Percentiles rank a stretch among this genome's conserved stretches.
Conservation (phyloP, 2,329 filamentous ascomycete species). For the Ophioceras dolichostomum region DNA sequence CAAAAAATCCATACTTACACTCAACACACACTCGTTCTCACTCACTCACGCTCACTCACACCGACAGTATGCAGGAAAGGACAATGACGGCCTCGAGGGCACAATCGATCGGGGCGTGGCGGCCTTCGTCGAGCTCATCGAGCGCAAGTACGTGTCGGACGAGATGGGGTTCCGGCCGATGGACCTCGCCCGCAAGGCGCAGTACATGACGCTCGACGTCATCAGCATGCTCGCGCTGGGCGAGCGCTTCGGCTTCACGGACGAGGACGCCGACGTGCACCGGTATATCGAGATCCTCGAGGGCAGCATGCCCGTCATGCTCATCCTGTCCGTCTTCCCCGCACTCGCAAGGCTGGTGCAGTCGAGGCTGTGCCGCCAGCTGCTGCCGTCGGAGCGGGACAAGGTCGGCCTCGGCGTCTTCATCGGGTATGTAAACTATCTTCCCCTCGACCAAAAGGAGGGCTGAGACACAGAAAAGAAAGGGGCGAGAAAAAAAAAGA, state of each 20-base stretch:
- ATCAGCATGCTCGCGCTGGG: conserved; percentile 40
- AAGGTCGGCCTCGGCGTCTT: conserved; percentile 24
- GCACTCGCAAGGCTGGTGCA: conserved; percentile 26
- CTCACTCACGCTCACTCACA: too few relatives aligned
- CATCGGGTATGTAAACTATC: conserved; percentile 16
- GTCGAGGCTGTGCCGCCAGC: conserved; percentile 24
- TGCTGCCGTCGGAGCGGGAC: conserved; percentile 27
- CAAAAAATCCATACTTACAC: too few relatives aligned
- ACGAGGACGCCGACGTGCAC: conserved; percentile 29
- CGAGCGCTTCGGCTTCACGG: conserved; percentile 31
- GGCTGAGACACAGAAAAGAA: neutral
- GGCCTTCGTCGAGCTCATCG: conserved; percentile 25
- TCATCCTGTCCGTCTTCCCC: conserved; percentile 22
- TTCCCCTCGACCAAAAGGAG: conserved; percentile 4
- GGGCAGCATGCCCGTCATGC: conserved; percentile 22
- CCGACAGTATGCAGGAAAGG: conserved; percentile 14
- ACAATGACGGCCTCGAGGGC: conserved; percentile 13
- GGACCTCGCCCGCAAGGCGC: conserved; percentile 35
- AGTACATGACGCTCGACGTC: conserved; percentile 42
- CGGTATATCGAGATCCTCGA: conserved; percentile 25
- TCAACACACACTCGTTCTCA: too few relatives aligned
- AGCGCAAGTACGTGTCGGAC: conserved; percentile 22
- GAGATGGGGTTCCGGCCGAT: conserved; percentile 11
- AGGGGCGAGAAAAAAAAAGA: neutral
- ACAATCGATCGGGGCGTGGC: conserved; percentile 12